Conservation (phyloP, 2,329 filamentous ascomycete genomes). For the Cercospora zeae-maydis region DNA sequence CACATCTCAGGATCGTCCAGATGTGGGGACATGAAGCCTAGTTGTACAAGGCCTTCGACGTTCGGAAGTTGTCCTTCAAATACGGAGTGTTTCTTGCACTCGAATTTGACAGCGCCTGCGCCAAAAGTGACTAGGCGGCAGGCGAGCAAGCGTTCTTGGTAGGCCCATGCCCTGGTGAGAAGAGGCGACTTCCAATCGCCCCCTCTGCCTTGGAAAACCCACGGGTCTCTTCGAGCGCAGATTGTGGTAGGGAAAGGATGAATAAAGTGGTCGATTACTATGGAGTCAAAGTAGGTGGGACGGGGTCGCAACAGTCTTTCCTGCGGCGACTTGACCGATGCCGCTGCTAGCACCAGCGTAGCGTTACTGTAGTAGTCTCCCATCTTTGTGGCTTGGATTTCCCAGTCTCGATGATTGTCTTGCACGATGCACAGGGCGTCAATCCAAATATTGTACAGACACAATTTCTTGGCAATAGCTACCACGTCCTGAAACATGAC, state of each 20-base stretch:
- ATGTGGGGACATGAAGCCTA: not conserved
- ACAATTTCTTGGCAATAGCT: not conserved
- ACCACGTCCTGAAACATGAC: not conserved
- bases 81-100: not conserved
- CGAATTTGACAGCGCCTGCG: not conserved
- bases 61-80: not conserved
- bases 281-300: not conserved
- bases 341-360: not conserved
- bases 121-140: not conserved
- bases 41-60: not conserved
- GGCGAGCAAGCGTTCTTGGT: not conserved
- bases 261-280: not conserved
- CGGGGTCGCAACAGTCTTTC: not conserved
- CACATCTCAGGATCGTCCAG: not conserved
- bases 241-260: not conserved
- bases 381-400: not conserved
- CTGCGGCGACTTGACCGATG: not conserved
- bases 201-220: not conserved
- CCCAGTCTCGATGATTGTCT: conserved; percentile 7
- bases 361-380: conserved; percentile 4
- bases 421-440: conserved; percentile 14
- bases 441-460: conserved; percentile 1
- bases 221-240: not conserved
- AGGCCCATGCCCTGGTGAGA: not conserved
- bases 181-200: not conserved